Base-by-base conservation (phyloP, 495 filamentous ascomycete genomes). In the Aspergillus leporis region DNA sequence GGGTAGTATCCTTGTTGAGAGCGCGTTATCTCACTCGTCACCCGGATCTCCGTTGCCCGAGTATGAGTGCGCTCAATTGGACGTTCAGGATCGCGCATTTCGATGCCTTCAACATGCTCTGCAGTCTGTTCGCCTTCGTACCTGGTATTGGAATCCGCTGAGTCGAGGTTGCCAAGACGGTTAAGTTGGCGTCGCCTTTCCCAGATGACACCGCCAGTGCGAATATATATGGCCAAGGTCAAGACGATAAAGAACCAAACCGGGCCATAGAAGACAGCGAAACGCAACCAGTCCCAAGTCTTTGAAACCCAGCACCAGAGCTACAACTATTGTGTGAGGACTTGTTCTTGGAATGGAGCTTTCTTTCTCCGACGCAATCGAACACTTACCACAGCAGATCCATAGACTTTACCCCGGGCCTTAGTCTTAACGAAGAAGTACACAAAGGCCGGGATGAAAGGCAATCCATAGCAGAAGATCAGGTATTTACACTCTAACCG, bases 251-350 rank as follows among this genome's bases (percentile, higher is more conserved):
- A 75, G 30, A 91, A 89, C 91, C 92, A 95, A 28, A 93, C 85
- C 8, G 91, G 91, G 0, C 82, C 91, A 67, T 96, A 96, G 69
- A 96, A 93, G 30, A 83, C 80, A 12, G 85, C 85, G 47, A 95
- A 85, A 31, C 91, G 85, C 53, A 91, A 81, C 32, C 87, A 79
- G 58, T 91, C 87, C 85, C 87, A 93, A 18, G 81, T 66, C 1
- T 66, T 60, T 55, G 80, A 78, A 23, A 95, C 74, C 92, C 92
- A 96, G 67, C 92, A 96, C 92, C 92, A 96, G 23, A 95, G 62
- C 76, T 86, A 53, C 10, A 43, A 18, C 13, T 25, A 9, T 28
- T 30, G 18, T 28, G 16, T 40, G 14, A 25, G 23, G 21, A 34
- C 7, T 3, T 5, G 41, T 58, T 28, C 32, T 13, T 8, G 32